These are phyloP conservation scores for Metschnikowia corniflorae DNA, from an alignment of 805 yeast genomes.

Conservation along the genomic window DNA sequence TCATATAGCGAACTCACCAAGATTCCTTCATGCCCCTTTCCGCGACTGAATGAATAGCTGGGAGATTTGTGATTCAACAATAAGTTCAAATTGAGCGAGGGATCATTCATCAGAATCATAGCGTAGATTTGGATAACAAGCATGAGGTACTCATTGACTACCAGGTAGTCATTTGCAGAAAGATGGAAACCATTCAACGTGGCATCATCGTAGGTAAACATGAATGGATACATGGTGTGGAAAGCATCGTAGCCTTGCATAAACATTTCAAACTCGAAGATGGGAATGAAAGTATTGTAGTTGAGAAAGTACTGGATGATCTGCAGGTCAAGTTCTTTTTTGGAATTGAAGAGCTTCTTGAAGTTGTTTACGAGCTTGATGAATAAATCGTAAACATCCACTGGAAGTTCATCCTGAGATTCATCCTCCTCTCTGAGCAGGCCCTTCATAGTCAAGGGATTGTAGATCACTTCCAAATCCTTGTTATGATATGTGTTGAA, in stretches of 20 bases:
- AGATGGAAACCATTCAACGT: slow-evolving; percentile 48
- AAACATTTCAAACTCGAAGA: slow-evolving; percentile 50
- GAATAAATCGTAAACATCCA: slow-evolving; percentile 41
- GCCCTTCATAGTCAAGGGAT: slow-evolving; percentile 33
- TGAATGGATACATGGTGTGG: slow-evolving; percentile 46
- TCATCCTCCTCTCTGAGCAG: slow-evolving; percentile 2
- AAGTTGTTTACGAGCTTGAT: slow-evolving; percentile 43
- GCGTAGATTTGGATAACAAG: slow-evolving; percentile 47
- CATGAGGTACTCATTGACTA: slow-evolving; percentile 42
- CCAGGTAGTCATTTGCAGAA: slow-evolving; percentile 36
- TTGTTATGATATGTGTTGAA: slow-evolving; percentile 34
- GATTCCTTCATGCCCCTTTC: slow-evolving; percentile 9
- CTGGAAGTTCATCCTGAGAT: slow-evolving; percentile 26
- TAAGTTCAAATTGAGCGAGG: slow-evolving; percentile 40
- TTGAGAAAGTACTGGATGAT: slow-evolving; percentile 48
- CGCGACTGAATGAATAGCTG: slow-evolving; percentile 19
- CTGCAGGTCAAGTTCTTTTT: slow-evolving; percentile 44
- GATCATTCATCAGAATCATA: slow-evolving; percentile 50
- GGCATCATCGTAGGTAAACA: slow-evolving; percentile 45
- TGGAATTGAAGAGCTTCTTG: slow-evolving; percentile 35
- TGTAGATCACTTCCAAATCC: slow-evolving; percentile 38
- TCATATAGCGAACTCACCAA: slow-evolving; percentile 39
- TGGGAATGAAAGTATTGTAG: slow-evolving; percentile 52
- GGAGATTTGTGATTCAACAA: slow-evolving; percentile 38
- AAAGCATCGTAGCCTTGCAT: slow-evolving; percentile 49